phyloP scores from a whole-genome alignment of 345 rosid genomes.

The Citrus cavaleriei region DNA sequence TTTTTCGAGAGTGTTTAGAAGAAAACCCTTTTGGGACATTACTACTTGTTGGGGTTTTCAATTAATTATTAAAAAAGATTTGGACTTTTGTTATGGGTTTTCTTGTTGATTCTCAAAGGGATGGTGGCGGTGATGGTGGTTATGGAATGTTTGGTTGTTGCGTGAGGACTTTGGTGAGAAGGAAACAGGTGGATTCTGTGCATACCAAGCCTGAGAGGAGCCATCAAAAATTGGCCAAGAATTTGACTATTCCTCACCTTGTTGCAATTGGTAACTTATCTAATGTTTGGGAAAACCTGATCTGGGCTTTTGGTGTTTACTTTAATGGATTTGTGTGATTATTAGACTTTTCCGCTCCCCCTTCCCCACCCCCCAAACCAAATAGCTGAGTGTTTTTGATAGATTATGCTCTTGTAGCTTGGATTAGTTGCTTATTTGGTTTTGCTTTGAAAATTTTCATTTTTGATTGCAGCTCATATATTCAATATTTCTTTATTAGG shows the following conservation, averaged over 20 bases:
- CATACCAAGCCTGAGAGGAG: constrained; percentile 21
- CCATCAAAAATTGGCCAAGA: constrained; percentile 61
- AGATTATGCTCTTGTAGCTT: neutral
- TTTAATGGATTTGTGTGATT: neutral
- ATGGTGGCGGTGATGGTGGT: constrained; percentile 27
- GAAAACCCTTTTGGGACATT: neutral
- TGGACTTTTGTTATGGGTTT: constrained; percentile 39
- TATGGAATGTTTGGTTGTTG: constrained; percentile 39
- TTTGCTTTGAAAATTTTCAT: neutral
- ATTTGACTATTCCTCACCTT: constrained; percentile 65
- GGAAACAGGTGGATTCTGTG: constrained; percentile 83
- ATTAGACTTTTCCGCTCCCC: too few species aligned
- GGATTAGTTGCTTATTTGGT: neutral
- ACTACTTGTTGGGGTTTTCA: neutral
- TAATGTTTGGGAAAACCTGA: neutral
- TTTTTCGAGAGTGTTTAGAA: too few species aligned
- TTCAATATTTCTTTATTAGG: neutral
- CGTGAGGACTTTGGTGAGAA: constrained; percentile 52
- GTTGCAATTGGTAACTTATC: constrained; percentile 63
- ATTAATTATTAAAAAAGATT: neutral
- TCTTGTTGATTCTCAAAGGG: constrained; percentile 40
- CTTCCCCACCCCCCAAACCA: too few species aligned
- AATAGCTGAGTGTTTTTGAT: neutral
- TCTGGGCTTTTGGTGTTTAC: neutral
- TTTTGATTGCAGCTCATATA: neutral